Percentiles rank a stretch among this genome's conserved stretches.
Evolutionary conservation across 768 basidiomycete genomes (phyloP).

Genomic region (Mycena alexandri): DNA sequence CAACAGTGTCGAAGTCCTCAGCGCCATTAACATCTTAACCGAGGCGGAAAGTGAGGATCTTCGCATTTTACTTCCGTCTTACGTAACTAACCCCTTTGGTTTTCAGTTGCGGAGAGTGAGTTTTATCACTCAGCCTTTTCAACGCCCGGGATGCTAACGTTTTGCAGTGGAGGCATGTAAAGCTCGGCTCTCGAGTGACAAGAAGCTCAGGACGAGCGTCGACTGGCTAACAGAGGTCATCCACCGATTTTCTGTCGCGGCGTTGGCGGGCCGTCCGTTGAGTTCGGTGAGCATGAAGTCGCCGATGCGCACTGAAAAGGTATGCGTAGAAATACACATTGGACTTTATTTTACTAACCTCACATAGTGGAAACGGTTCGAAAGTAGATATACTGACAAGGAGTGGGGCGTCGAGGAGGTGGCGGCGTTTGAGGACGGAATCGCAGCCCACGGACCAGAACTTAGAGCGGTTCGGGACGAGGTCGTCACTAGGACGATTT

Average conservation of each 20-base stretch:
- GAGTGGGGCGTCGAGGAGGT: constrained; percentile 80
- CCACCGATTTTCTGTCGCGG: constrained; percentile 78
- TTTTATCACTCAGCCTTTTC: constrained; percentile 9
- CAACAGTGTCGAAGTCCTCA: constrained; percentile 78
- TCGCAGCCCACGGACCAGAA: constrained; percentile 80
- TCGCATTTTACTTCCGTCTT: constrained; percentile 30
- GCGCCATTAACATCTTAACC: constrained; percentile 72
- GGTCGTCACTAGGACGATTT: constrained; percentile 74
- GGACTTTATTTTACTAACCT: constrained; percentile 8
- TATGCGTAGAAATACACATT: constrained; percentile 42
- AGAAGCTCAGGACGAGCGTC: constrained; percentile 68
- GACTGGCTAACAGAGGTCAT: constrained; percentile 87
- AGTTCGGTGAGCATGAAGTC: constrained; percentile 75
- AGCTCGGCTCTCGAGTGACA: constrained; percentile 64
- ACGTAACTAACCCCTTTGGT: constrained; percentile 41
- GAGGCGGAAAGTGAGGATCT: constrained; percentile 73
- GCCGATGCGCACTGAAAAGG: constrained; percentile 73
- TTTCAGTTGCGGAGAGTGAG: constrained; percentile 70
- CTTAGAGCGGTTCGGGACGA: constrained; percentile 84
- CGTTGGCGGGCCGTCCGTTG: constrained; percentile 66
- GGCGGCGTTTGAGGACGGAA: constrained; percentile 82
- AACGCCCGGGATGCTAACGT: constrained; percentile 22
- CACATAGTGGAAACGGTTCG: constrained; percentile 78
- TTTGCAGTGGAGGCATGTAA: constrained; percentile 76
- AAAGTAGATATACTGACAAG: constrained; percentile 75